Conservation (phyloP, 2,329 filamentous ascomycete genomes). For the Stachybotrys chartarum region DNA sequence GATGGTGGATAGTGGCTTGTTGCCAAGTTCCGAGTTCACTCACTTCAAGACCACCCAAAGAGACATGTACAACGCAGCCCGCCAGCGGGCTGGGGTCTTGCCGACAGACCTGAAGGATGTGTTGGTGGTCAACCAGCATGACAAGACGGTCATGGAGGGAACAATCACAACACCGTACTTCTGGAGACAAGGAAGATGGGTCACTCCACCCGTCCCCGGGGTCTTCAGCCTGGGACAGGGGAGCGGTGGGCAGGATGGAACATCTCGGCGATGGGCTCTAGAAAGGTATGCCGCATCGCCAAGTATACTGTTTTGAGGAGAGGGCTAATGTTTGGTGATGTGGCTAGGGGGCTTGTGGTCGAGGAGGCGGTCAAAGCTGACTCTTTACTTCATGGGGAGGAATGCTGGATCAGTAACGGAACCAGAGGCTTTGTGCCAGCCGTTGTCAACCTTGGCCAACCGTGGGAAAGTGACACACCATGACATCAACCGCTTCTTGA, state of each 20-base stretch:
- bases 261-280: conserved; percentile 77
- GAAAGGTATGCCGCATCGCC: conserved; percentile 40
- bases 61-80: conserved; percentile 62
- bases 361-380: conserved; percentile 55
- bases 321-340: neutral
- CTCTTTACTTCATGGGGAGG: conserved; percentile 63
- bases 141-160: conserved; percentile 73
- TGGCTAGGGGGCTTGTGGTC: conserved; percentile 47
- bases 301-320: neutral
- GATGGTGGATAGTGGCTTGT: conserved; percentile 34
- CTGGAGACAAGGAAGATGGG: conserved; percentile 64
- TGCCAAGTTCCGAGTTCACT: conserved; percentile 56
- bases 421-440: conserved; percentile 68
- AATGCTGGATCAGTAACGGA: conserved; percentile 84
- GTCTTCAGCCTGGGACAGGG: conserved; percentile 29
- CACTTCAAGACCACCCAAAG: conserved; percentile 80
- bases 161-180: conserved; percentile 80
- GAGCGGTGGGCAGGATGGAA: conserved; percentile 76
- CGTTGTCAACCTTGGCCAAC: conserved; percentile 16
- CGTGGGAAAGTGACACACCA: neutral
- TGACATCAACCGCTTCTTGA: neutral
- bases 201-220: conserved; percentile 63
- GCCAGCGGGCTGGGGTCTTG: conserved; percentile 51
- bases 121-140: conserved; percentile 56
- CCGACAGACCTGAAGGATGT: conserved; percentile 58